phyloP scores from a whole-genome alignment of 225 moss, liverwort and hornwort species.

The Physcomitrium patens region DNA sequence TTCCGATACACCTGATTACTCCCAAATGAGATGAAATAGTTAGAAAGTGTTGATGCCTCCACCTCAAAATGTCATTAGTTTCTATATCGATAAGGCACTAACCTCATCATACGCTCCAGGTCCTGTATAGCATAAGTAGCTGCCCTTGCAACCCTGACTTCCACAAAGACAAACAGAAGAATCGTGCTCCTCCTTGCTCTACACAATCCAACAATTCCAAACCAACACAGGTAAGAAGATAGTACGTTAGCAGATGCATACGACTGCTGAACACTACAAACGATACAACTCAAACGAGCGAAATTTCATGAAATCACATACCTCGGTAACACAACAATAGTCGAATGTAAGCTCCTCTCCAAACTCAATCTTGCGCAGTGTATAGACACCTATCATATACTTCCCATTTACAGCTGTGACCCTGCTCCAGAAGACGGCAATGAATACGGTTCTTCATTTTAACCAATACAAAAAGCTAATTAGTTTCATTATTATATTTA shows the following conservation, averaged over 20 bases:
- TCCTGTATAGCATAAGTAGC: slow-evolving; percentile 93
- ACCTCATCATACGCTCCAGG: slow-evolving; percentile 99
- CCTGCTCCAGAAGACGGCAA: slow-evolving; percentile 51
- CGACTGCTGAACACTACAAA: background rate
- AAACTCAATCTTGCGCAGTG: slow-evolving; percentile 88
- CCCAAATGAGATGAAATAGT: slow-evolving; percentile 3
- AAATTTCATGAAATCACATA: slow-evolving; percentile 33
- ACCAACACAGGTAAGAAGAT: slow-evolving; percentile 10
- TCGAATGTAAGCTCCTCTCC: slow-evolving; percentile 99
- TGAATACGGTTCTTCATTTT: slow-evolving; percentile 1
- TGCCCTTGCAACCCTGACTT: slow-evolving; percentile 97
- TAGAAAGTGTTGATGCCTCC: background rate
- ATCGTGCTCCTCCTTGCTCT: slow-evolving; percentile 99
- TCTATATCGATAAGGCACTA: slow-evolving; percentile 16
- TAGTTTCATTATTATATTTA: background rate
- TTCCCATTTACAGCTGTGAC: slow-evolving; percentile 92
- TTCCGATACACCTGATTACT: background rate
- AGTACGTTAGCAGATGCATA: slow-evolving; percentile 9
- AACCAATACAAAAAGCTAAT: background rate
- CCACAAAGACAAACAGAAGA: slow-evolving; percentile 98
- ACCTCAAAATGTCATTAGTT: slow-evolving; percentile 11
- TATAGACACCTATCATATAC: slow-evolving; percentile 98
- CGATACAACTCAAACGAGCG: slow-evolving; percentile 14
- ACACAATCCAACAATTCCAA: slow-evolving; percentile 38
- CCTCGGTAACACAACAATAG: slow-evolving; percentile 98